Evolutionary conservation across 2,329 filamentous ascomycete genomes (phyloP).

Genomic region (Phialophora chinensis): DNA sequence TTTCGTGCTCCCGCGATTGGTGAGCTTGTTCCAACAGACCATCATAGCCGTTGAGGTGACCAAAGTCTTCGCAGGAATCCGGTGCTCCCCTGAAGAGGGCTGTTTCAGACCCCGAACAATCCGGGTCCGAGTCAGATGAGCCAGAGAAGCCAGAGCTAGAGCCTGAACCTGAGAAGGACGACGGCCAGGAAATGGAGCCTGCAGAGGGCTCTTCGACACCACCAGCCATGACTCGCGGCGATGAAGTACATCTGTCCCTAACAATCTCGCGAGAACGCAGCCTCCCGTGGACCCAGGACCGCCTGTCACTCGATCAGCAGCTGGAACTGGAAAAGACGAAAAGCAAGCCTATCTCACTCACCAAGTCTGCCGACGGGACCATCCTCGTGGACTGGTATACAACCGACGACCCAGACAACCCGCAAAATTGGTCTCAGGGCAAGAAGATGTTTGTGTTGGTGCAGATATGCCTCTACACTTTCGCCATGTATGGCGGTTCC

Average conservation of each 20-base stretch:
- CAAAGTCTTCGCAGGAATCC: not conserved
- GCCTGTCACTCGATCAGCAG: constrained; percentile 45
- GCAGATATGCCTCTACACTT: constrained; percentile 37
- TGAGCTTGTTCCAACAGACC: constrained; percentile 12
- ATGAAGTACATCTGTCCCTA: not conserved
- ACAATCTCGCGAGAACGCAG: constrained; percentile 14
- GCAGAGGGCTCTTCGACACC: not conserved
- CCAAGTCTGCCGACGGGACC: constrained; percentile 43
- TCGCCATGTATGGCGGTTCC: constrained; percentile 36
- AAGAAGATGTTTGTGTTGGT: constrained; percentile 36
- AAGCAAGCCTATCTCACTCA: constrained; percentile 42
- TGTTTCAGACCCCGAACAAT: not conserved
- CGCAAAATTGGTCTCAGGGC: constrained; percentile 39
- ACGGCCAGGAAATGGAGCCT: not conserved
- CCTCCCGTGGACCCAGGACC: constrained; percentile 34
- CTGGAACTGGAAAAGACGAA: constrained; percentile 38
- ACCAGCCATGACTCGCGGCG: not conserved
- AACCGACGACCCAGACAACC: constrained; percentile 40
- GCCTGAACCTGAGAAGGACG: constrained; percentile 1
- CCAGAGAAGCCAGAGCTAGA: not conserved
- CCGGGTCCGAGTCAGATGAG: not conserved
- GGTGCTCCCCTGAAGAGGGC: constrained; percentile 1
- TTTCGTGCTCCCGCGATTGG: constrained; percentile 38
- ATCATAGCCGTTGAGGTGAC: not conserved
- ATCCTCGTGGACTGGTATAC: constrained; percentile 38